Conservation (phyloP, 208 protist genomes). For the Sergeia podlipaevii region DNA sequence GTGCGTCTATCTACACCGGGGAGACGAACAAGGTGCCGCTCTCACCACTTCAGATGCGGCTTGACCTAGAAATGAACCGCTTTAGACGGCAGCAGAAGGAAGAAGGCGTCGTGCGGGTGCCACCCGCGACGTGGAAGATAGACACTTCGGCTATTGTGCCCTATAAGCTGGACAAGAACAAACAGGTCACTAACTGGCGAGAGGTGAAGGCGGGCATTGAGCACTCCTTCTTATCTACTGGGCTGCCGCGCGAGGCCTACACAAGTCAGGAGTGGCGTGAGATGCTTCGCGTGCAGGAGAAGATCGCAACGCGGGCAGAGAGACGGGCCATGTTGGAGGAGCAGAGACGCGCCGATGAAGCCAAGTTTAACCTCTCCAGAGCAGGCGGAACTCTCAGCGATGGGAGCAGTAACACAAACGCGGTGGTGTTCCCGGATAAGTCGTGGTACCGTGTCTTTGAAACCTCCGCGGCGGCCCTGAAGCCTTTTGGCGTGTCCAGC, state of each 20-base stretch:
- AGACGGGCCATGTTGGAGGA: constrained; percentile 48
- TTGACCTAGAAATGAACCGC: constrained; percentile 82
- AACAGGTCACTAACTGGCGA: constrained; percentile 80
- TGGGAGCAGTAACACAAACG: constrained; percentile 2
- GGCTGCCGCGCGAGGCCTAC: constrained; percentile 77
- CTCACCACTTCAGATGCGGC: constrained; percentile 79
- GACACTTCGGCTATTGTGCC: constrained; percentile 73
- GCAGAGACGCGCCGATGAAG: constrained; percentile 30
- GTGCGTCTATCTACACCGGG: constrained; percentile 56
- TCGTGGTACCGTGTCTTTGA: constrained; percentile 79
- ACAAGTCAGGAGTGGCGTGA: constrained; percentile 67
- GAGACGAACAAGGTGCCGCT: constrained; percentile 66
- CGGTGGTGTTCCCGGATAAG: constrained; percentile 66
- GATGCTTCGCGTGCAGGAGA: constrained; percentile 52
- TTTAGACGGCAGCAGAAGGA: constrained; percentile 79
- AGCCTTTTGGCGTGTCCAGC: constrained; percentile 39
- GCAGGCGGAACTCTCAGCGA: constrained; percentile 5
- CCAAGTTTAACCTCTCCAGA: no score
- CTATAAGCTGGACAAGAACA: constrained; percentile 75
- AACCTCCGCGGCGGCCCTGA: constrained; percentile 35
- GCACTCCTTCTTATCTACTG: constrained; percentile 72
- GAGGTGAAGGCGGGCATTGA: constrained; percentile 87
- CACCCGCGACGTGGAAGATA: constrained; percentile 67
- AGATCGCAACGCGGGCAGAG: constrained; percentile 41
- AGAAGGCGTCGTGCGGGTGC: constrained; percentile 86